These are phyloP conservation scores for Trichosporon asahii DNA, from an alignment of 1,284 basidiomycete species.

Conservation along the genomic window DNA sequence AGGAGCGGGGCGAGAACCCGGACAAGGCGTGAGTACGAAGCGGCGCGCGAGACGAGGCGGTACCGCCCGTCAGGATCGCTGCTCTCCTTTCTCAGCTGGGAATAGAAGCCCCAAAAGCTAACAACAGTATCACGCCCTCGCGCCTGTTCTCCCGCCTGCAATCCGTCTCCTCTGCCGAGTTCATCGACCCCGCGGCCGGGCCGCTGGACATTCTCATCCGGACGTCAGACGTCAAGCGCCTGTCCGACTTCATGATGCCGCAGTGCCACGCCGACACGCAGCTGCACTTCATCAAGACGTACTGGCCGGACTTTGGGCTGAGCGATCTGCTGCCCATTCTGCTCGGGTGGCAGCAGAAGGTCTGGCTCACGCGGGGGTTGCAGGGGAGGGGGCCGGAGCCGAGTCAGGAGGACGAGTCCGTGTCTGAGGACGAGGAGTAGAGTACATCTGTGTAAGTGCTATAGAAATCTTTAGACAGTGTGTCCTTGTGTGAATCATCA, in stretches of 20 bases:
- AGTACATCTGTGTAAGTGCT: background rate
- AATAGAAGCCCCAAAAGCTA: too few relatives aligned
- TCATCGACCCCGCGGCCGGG: conserved; percentile 18
- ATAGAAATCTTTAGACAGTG: background rate
- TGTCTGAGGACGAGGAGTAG: background rate
- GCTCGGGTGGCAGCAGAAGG: conserved; percentile 75
- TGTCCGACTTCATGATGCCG: conserved; percentile 94
- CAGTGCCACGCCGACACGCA: conserved; percentile 74
- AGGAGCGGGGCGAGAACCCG: conserved; percentile 42
- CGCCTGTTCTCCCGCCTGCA: conserved; percentile 20
- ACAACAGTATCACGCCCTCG: conserved; percentile 9
- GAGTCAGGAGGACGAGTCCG: background rate
- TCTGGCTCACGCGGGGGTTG: conserved; percentile 47
- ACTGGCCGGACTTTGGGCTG: conserved; percentile 94
- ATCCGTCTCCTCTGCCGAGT: conserved; percentile 15
- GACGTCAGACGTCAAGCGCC: conserved; percentile 83
- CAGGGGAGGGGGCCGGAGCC: background rate
- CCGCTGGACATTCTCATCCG: conserved; percentile 81
- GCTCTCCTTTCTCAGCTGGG: too few relatives aligned
- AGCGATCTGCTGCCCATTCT: conserved; percentile 80
- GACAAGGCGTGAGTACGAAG: conserved; percentile 4
- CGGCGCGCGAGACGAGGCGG: too few relatives aligned
- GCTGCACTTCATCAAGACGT: conserved; percentile 83
- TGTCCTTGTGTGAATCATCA: background rate
- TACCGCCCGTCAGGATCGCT: too few relatives aligned